Conservation (phyloP, 2,329 filamentous ascomycete species). For the Fusarium temperatum region DNA sequence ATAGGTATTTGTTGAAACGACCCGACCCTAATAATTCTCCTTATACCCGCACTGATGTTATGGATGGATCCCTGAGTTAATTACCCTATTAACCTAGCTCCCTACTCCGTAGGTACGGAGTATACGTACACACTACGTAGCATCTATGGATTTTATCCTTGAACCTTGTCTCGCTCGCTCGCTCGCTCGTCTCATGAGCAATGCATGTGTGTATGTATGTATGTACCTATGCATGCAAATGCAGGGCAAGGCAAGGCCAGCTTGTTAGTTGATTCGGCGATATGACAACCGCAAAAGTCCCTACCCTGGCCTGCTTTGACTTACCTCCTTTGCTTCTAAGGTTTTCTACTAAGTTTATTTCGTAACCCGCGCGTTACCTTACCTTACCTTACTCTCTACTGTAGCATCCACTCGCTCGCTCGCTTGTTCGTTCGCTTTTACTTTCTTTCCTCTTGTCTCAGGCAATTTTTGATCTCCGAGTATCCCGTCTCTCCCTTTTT, state of each 20-base stretch:
- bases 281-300: constrained; percentile 27
- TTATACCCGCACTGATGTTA: constrained; percentile 6
- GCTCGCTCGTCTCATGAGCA: constrained; percentile 4
- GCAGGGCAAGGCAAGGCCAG: constrained; percentile 8
- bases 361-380: constrained; percentile 13
- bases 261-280: constrained; percentile 33
- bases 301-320: background rate
- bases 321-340: constrained; percentile 9
- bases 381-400: background rate
- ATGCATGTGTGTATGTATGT: background rate
- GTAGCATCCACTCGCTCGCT: background rate
- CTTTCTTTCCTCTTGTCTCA: constrained; percentile 28
- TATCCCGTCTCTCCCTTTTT: background rate
- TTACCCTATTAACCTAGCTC: background rate
- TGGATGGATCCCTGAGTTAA: background rate
- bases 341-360: constrained; percentile 16
- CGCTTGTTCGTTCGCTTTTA: background rate
- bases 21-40: constrained; percentile 8
- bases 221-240: background rate
- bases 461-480: background rate
- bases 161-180: constrained; percentile 21
- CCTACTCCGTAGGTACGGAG: background rate
- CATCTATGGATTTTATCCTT: constrained; percentile 14
- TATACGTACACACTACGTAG: constrained; percentile 9
- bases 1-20: background rate